Evolutionary conservation across 306 rosid species (phyloP).

Genomic region (Psophocarpus tetragonolobus): DNA sequence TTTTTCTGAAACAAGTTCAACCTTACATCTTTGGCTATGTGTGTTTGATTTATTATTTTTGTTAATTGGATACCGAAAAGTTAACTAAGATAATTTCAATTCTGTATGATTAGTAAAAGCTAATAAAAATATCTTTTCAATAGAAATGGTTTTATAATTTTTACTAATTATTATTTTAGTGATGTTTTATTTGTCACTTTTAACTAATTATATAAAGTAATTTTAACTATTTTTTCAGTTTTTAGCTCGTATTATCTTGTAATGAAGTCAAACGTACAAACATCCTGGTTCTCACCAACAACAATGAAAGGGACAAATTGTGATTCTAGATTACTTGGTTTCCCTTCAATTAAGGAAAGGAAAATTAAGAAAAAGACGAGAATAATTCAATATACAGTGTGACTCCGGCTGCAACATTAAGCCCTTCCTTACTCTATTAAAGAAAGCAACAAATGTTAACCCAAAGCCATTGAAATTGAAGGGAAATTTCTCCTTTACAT

Average conservation of each 20-base stretch:
- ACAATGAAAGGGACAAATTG: conserved; percentile 4
- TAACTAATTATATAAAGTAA: no score
- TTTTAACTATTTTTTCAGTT: no score
- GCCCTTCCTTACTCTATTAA: background rate
- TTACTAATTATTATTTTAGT: no score
- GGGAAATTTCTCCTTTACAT: background rate
- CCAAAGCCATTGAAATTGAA: background rate
- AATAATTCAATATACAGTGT: background rate
- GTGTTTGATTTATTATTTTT: no score
- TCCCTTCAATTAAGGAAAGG: conserved; percentile 8
- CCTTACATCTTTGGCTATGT: no score
- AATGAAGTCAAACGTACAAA: conserved; percentile 24
- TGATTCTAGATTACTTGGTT: background rate
- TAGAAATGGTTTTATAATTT: no score
- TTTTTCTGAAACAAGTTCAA: background rate
- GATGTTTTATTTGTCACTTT: no score
- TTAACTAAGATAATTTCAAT: no score
- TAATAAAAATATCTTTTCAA: no score
- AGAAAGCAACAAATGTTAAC: background rate
- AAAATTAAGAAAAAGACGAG: background rate
- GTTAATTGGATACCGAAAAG: no score
- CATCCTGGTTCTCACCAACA: conserved; percentile 20
- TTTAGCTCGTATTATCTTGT: background rate
- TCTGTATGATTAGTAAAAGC: no score
- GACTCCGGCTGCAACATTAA: conserved; percentile 15